Percentiles rank a stretch among this genome's conserved stretches.
Evolutionary conservation across 768 basidiomycete species (phyloP).

Genomic region (Termitomyces sp.): DNA sequence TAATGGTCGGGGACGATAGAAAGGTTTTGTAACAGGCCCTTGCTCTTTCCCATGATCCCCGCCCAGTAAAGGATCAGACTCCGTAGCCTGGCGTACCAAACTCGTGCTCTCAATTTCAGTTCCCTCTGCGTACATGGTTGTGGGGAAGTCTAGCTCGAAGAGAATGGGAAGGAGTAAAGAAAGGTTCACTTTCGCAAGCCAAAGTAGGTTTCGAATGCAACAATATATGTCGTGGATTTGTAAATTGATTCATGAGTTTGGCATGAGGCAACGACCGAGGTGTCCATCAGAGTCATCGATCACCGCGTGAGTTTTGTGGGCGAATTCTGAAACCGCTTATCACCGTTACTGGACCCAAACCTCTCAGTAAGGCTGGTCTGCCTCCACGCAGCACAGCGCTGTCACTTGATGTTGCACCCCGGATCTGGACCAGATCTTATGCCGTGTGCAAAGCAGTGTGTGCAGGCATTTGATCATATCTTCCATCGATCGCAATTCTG

Average conservation of each 20-base stretch:
- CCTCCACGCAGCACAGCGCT: background rate
- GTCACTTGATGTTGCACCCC: background rate
- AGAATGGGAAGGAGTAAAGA: background rate
- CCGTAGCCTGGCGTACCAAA: slow-evolving; percentile 14
- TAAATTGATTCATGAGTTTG: slow-evolving; percentile 4
- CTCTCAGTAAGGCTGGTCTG: background rate
- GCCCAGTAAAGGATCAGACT: slow-evolving; percentile 19
- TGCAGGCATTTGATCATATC: background rate
- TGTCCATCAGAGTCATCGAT: background rate
- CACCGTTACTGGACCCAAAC: background rate
- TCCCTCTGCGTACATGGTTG: slow-evolving; percentile 19
- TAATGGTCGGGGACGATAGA: slow-evolving; percentile 49
- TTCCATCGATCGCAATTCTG: background rate
- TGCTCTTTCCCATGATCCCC: slow-evolving; percentile 1
- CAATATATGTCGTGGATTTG: background rate
- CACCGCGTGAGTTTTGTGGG: background rate
- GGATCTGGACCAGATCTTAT: background rate
- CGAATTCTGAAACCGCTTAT: slow-evolving; percentile 2
- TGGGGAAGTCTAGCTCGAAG: background rate
- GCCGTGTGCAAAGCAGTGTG: background rate
- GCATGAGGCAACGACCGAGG: background rate
- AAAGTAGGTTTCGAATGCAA: background rate
- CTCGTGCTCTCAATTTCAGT: slow-evolving; percentile 16
- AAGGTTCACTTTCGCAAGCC: background rate
- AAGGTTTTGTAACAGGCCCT: slow-evolving; percentile 38